A percentile compares a stretch with the other conserved stretches of the same genome.
Conservation (phyloP, 495 filamentous ascomycete species). For the Amphirosellinia nigrospora region DNA sequence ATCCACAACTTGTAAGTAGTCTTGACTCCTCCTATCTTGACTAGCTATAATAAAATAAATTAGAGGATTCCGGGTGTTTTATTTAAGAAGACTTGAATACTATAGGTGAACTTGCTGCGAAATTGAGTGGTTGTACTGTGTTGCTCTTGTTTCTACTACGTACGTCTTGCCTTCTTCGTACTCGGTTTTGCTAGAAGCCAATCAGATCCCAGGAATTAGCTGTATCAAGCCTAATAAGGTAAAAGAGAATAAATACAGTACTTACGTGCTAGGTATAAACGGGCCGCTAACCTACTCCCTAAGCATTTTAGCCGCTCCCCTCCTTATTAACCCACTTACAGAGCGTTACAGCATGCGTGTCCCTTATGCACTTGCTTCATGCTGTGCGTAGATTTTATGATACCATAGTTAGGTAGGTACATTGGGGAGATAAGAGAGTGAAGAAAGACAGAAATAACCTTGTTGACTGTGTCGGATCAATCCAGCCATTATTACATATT, state of each 20-base stretch:
- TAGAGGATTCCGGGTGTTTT: no score
- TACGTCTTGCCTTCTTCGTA: constrained; percentile 12
- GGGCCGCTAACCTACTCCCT: background rate
- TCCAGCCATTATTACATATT: background rate
- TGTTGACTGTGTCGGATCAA: no score
- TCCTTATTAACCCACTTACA: background rate
- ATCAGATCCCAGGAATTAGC: background rate
- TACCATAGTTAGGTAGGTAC: no score
- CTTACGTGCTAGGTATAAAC: background rate
- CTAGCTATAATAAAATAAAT: no score
- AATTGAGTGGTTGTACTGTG: background rate
- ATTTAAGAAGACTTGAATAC: no score
- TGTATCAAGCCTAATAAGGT: constrained; percentile 19
- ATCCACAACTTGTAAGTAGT: background rate
- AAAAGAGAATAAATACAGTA: background rate
- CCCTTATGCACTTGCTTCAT: background rate
- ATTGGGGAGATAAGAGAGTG: no score
- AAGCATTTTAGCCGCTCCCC: constrained; percentile 11
- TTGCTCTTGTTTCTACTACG: background rate
- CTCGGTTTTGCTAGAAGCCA: constrained; percentile 14
- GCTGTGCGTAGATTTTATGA: background rate
- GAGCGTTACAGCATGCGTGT: background rate
- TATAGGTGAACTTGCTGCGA: background rate
- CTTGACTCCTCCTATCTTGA: no score
- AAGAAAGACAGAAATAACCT: background rate